Conservation (phyloP, 768 basidiomycete species). For the Mycena chlorophos region DNA sequence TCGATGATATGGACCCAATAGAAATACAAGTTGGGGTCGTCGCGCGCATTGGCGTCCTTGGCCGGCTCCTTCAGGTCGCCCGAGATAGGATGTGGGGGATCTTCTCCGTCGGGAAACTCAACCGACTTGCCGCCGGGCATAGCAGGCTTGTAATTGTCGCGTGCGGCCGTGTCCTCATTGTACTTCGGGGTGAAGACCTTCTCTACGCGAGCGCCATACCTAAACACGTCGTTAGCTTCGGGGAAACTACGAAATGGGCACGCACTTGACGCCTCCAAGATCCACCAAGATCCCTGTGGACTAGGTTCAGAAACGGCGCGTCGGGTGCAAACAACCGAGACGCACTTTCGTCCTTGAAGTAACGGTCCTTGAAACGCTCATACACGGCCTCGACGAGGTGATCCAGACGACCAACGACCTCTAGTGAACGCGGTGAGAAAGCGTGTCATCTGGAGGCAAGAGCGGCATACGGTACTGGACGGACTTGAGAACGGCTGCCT, state of each 20-base stretch:
- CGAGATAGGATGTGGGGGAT: constrained; percentile 67
- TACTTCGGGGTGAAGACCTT: constrained; percentile 73
- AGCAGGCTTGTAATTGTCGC: constrained; percentile 49
- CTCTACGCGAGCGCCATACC: constrained; percentile 81
- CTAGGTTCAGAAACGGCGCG: constrained; percentile 5
- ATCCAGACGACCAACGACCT: constrained; percentile 96
- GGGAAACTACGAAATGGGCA: constrained; percentile 8
- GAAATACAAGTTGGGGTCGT: constrained; percentile 80
- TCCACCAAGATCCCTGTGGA: constrained; percentile 79
- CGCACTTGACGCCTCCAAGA: constrained; percentile 81
- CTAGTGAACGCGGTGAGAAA: constrained; percentile 43
- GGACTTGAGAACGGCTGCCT: constrained; percentile 84
- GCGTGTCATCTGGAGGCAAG: constrained; percentile 18
- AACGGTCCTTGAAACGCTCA: constrained; percentile 95
- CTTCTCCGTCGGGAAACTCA: constrained; percentile 48
- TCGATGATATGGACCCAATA: constrained; percentile 89
- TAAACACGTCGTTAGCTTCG: constrained; percentile 33
- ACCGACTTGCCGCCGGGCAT: constrained; percentile 27
- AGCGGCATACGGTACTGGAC: constrained; percentile 93
- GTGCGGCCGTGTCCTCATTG: constrained; percentile 44
- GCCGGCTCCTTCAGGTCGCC: constrained; percentile 75
- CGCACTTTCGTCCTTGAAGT: constrained; percentile 88
- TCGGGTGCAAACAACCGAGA: constrained; percentile 22
- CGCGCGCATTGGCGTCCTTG: constrained; percentile 67
- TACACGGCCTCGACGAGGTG: constrained; percentile 92